Percentiles rank a stretch among this genome's conserved stretches.
These are phyloP conservation scores for Entomortierella beljakovae DNA, from an alignment of 192 early-diverging fungal genomes.

Conservation along the genomic window DNA sequence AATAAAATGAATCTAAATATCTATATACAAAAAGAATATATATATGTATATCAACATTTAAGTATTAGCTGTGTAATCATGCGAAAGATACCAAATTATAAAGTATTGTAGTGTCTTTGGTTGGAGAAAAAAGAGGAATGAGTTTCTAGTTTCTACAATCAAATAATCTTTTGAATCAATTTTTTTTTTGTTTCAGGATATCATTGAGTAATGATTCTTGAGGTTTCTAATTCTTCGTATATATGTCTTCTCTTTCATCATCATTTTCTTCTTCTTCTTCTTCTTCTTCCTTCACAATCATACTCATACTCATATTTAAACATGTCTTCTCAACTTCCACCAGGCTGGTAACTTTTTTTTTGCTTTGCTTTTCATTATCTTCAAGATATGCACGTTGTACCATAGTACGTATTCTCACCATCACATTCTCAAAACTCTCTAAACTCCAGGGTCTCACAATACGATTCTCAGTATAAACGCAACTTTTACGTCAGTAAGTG, in stretches of 20 bases:
- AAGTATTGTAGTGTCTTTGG: too few species aligned
- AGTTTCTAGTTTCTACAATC: too few species aligned
- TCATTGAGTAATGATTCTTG: background rate
- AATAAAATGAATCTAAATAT: too few species aligned
- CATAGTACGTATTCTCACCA: background rate
- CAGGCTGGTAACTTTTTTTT: background rate
- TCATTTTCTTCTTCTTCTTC: background rate
- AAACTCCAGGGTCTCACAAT: constrained; percentile 12
- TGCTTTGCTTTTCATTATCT: background rate
- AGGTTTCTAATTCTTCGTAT: background rate
- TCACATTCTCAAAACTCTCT: too few species aligned
- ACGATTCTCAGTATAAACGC: constrained; percentile 1
- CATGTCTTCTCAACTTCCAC: constrained; percentile 1
- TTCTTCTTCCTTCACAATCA: background rate
- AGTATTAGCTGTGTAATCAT: too few species aligned
- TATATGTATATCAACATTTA: too few species aligned
- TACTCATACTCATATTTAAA: background rate
- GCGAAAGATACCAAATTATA: too few species aligned
- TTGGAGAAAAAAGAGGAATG: too few species aligned
- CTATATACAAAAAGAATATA: too few species aligned
- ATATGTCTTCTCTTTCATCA: background rate
- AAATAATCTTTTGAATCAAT: too few species aligned
- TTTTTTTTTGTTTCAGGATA: too few species aligned
- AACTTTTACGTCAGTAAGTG: background rate
- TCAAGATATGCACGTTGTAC: background rate